A percentile compares a stretch with the other conserved stretches of the same genome.
Conservation (phyloP, 352 stramenopile genomes). For the Nothophytophthora sp. region DNA sequence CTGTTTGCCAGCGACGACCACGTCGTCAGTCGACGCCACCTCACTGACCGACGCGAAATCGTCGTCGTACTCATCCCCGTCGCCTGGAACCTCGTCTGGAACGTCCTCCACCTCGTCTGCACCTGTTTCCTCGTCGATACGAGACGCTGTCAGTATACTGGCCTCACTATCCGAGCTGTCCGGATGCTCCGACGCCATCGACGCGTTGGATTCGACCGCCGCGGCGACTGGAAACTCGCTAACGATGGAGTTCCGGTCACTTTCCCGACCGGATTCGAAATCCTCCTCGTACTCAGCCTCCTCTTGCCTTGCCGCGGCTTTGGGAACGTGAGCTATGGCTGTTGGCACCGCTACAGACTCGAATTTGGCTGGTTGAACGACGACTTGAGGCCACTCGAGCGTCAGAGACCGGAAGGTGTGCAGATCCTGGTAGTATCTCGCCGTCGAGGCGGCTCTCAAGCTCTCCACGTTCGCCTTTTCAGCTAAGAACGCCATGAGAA, state of each 20-base stretch:
- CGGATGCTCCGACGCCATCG: neutral
- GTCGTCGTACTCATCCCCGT: conserved; percentile 34
- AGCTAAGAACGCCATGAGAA: conserved; percentile 43
- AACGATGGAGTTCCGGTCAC: neutral
- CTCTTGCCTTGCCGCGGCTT: neutral
- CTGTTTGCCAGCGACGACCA: neutral
- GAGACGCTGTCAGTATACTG: neutral
- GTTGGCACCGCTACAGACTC: neutral
- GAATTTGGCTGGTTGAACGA: neutral
- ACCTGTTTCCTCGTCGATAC: no score
- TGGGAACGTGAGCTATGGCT: neutral
- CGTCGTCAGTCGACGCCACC: neutral
- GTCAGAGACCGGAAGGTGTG: conserved; percentile 49
- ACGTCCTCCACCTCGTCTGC: conserved; percentile 1
- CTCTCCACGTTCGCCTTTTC: conserved; percentile 62
- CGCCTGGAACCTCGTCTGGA: neutral
- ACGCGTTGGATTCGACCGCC: neutral
- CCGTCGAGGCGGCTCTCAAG: conserved; percentile 47
- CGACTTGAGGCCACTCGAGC: conserved; percentile 10
- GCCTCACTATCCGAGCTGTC: neutral
- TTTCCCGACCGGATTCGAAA: neutral
- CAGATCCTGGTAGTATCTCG: conserved; percentile 69
- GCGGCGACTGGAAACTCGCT: neutral
- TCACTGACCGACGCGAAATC: conserved; percentile 41
- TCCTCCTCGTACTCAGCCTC: neutral